Conservation (phyloP, 225 moss, liverwort and hornwort genomes). For the Pseudisothecium myosuroides region DNA sequence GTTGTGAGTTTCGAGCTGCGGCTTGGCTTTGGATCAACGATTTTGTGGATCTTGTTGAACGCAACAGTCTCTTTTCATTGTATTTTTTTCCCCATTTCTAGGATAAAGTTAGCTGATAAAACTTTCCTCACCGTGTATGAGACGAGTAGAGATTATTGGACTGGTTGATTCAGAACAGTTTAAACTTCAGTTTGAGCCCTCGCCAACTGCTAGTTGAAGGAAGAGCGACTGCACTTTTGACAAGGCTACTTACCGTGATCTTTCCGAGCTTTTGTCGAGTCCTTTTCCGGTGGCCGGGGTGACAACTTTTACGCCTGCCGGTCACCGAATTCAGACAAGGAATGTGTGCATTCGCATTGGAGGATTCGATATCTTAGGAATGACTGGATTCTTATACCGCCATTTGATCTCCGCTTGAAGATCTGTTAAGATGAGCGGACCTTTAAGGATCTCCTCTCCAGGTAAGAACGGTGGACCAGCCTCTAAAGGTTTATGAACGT, state of each 20-base stretch:
- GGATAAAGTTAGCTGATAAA: neutral
- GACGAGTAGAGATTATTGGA: neutral
- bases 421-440: slow-evolving; percentile 10
- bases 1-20: neutral
- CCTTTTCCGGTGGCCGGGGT: neutral
- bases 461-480: neutral
- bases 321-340: neutral
- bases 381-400: neutral
- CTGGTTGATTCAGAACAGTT: neutral
- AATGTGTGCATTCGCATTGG: neutral
- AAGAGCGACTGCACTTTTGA: neutral
- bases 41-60: neutral
- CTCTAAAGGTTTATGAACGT: neutral
- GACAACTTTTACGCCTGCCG: neutral
- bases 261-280: neutral
- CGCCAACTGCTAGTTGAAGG: neutral
- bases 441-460: neutral
- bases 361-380: neutral
- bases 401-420: neutral
- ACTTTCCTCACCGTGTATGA: neutral
- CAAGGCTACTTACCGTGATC: neutral
- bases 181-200: neutral
- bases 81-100: neutral
- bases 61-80: neutral
- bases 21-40: neutral